Conservation (phyloP, 495 filamentous ascomycete genomes). For the Cercophora newfieldiana region DNA sequence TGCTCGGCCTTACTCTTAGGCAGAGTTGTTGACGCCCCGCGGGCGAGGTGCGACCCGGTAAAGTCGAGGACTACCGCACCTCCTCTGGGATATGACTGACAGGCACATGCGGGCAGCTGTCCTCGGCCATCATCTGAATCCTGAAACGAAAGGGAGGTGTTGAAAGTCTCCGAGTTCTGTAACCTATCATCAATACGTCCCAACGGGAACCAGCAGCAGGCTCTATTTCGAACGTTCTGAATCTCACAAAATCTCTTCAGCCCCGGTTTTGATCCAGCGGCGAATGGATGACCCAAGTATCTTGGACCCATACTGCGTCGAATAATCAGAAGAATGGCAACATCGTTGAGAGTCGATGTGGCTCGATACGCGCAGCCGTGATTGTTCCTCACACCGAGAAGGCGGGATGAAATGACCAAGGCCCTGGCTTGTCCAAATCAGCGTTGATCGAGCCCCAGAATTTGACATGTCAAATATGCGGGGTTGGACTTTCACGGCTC, state of each 20-base stretch:
- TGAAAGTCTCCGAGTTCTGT: neutral
- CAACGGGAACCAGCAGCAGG: too few relatives aligned
- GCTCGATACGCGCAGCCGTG: slow-evolving; percentile 15
- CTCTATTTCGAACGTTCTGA: too few relatives aligned
- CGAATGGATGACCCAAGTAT: too few relatives aligned
- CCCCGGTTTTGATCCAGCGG: too few relatives aligned
- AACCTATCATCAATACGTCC: too few relatives aligned
- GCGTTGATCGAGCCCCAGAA: slow-evolving; percentile 2
- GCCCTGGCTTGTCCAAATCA: neutral
- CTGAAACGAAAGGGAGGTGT: slow-evolving; percentile 5
- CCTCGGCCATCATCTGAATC: slow-evolving; percentile 14
- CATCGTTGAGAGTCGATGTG: slow-evolving; percentile 12
- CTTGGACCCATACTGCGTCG: too few relatives aligned
- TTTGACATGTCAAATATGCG: slow-evolving; percentile 19
- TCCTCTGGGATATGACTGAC: neutral
- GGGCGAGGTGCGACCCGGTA: slow-evolving; percentile 11
- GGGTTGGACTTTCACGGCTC: neutral
- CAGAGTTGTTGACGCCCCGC: neutral
- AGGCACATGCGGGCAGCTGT: slow-evolving; percentile 4
- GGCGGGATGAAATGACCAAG: slow-evolving; percentile 27
- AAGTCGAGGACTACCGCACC: neutral
- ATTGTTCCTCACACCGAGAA: slow-evolving; percentile 32
- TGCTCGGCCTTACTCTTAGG: slow-evolving; percentile 10
- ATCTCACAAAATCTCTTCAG: too few relatives aligned
- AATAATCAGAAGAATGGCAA: too few relatives aligned